A percentile compares a stretch with the other conserved stretches of the same genome.
Evolutionary conservation across 1,139 yeast genomes (phyloP).

Genomic region (Ogataea hybrid): DNA sequence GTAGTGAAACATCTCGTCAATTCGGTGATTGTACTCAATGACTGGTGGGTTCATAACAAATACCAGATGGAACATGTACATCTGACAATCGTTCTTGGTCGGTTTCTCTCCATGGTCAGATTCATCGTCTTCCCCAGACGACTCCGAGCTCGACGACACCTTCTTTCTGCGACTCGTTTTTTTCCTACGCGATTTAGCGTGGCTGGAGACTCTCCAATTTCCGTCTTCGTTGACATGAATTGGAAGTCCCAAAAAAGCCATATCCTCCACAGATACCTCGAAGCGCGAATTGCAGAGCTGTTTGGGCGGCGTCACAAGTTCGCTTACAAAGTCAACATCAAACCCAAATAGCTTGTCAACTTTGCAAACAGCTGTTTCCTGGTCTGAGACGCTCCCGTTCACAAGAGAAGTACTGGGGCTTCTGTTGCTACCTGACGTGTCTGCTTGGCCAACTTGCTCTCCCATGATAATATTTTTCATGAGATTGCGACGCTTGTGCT

Average conservation of each 20-base stretch:
- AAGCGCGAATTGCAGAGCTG: conserved; percentile 82
- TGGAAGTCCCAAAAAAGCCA: conserved; percentile 81
- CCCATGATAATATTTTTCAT: conserved; percentile 27
- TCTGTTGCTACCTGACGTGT: conserved; percentile 10
- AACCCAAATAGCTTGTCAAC: conserved; percentile 60
- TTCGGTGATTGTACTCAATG: conserved; percentile 70
- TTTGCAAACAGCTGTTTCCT: conserved; percentile 5
- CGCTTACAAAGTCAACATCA: conserved; percentile 76
- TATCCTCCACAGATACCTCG: conserved; percentile 82
- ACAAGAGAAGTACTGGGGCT: conserved; percentile 4
- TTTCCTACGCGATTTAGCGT: conserved; percentile 21
- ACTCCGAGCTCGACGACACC: conserved; percentile 12
- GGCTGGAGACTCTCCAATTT: conserved; percentile 56
- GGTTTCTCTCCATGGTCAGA: conserved; percentile 19
- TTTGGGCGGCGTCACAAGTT: conserved; percentile 79
- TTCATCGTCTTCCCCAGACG: conserved; percentile 17
- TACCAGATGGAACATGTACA: conserved; percentile 86
- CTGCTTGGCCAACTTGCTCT: conserved; percentile 10
- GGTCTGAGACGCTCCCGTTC: conserved; percentile 4
- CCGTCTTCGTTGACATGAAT: conserved; percentile 79
- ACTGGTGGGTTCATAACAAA: conserved; percentile 90
- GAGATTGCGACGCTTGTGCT: conserved; percentile 24
- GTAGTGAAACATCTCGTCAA: conserved; percentile 86
- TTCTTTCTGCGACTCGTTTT: conserved; percentile 28
- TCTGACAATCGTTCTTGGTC: conserved; percentile 33